These are phyloP conservation scores for Pichia sp. DNA, from an alignment of 1,139 yeast species.

Conservation along the genomic window DNA sequence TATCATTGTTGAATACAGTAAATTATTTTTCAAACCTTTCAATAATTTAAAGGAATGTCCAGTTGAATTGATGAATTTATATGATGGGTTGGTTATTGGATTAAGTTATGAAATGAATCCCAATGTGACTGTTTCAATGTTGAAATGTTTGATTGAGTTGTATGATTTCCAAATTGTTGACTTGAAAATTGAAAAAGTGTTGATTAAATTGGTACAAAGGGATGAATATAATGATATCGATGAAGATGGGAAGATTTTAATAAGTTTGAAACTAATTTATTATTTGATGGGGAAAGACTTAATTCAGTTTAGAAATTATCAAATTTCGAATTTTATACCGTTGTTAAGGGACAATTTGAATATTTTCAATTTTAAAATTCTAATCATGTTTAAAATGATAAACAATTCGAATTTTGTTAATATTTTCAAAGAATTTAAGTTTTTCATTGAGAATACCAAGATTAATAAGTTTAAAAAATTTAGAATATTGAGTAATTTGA, in stretches of 20 bases:
- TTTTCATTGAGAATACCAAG: constrained; percentile 40
- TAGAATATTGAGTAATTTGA: constrained; percentile 52
- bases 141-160: constrained; percentile 16
- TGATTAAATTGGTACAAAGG: constrained; percentile 17
- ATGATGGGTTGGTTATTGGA: constrained; percentile 7
- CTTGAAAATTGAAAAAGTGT: constrained; percentile 11
- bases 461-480: constrained; percentile 36
- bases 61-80: constrained; percentile 13
- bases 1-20: constrained; percentile 58
- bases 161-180: constrained; percentile 14
- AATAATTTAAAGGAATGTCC: constrained; percentile 15
- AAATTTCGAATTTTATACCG: constrained; percentile 46
- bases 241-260: constrained; percentile 6
- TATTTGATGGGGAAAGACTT: constrained; percentile 13
- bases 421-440: constrained; percentile 64
- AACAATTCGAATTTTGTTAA: constrained; percentile 44
- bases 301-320: constrained; percentile 14
- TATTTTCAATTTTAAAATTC: constrained; percentile 53
- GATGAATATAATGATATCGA: constrained; percentile 3
- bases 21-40: constrained; percentile 43
- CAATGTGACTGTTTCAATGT: constrained; percentile 20
- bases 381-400: constrained; percentile 54
- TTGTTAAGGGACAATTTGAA: constrained; percentile 48
- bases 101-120: constrained; percentile 18
- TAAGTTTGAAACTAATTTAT: constrained; percentile 16